Conservation (phyloP, 805 yeast genomes). For the Nakazawaea peltata region DNA sequence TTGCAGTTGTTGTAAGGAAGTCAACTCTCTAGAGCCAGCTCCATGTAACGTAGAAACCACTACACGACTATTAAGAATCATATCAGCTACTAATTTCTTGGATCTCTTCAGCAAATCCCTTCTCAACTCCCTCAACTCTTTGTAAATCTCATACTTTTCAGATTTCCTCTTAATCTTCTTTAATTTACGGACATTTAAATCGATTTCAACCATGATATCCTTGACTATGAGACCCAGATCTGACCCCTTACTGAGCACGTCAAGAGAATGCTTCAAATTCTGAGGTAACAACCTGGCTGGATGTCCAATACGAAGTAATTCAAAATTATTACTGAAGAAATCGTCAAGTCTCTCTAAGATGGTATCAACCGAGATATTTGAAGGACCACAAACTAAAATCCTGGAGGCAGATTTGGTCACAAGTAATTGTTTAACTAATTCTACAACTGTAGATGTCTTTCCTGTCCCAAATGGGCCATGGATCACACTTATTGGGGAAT, state of each 20-base stretch:
- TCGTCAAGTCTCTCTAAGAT: constrained; percentile 65
- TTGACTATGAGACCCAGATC: constrained; percentile 52
- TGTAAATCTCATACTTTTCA: constrained; percentile 62
- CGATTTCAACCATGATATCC: constrained; percentile 69
- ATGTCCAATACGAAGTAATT: constrained; percentile 80
- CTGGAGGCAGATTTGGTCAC: constrained; percentile 25
- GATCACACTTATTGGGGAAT: constrained; percentile 44
- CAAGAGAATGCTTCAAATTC: constrained; percentile 67
- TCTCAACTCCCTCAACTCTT: constrained; percentile 57
- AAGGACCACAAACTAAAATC: constrained; percentile 87
- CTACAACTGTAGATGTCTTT: constrained; percentile 79
- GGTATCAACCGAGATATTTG: constrained; percentile 88
- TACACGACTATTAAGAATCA: constrained; percentile 55
- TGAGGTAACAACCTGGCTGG: constrained; percentile 74
- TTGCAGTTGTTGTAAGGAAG: constrained; percentile 17
- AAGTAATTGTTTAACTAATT: constrained; percentile 66
- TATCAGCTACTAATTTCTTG: constrained; percentile 47
- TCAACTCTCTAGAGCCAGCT: constrained; percentile 64
- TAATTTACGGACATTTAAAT: constrained; percentile 42
- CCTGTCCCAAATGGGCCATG: constrained; percentile 88
- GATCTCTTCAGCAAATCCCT: constrained; percentile 68
- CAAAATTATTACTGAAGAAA: constrained; percentile 31
- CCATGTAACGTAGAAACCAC: constrained; percentile 86
- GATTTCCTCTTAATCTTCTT: constrained; percentile 55
- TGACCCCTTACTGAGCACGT: constrained; percentile 52